A percentile compares a stretch with the other conserved stretches of the same genome.
phyloP scores from a whole-genome alignment of 2,329 filamentous ascomycete genomes.

The Aspergillus hortae region DNA sequence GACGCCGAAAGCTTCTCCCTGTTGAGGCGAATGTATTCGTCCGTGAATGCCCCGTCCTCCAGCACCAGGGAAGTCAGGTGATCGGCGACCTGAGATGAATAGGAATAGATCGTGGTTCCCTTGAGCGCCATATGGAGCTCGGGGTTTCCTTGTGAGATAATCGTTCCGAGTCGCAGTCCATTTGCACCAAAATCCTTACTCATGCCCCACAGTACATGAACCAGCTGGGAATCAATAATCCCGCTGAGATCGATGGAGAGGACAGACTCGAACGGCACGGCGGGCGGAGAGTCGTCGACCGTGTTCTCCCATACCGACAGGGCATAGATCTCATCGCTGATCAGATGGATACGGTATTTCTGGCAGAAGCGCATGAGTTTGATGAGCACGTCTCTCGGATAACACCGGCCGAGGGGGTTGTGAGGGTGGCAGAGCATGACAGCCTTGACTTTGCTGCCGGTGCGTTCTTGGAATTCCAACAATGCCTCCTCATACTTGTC shows the following conservation, averaged over 20 bases:
- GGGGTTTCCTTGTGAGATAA: slow-evolving; percentile 45
- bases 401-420: slow-evolving; percentile 52
- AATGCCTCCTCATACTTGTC: slow-evolving; percentile 45
- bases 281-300: slow-evolving; percentile 20
- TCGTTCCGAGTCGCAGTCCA: slow-evolving; percentile 50
- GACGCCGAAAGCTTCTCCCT: slow-evolving; percentile 36
- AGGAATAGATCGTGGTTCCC: slow-evolving; percentile 45
- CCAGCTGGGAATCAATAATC: slow-evolving; percentile 47
- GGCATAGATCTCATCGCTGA: slow-evolving; percentile 60
- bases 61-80: slow-evolving; percentile 39
- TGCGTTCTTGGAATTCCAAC: slow-evolving; percentile 29
- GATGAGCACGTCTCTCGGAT: slow-evolving; percentile 29
- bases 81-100: slow-evolving; percentile 44
- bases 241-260: slow-evolving; percentile 43
- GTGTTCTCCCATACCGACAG: slow-evolving; percentile 49
- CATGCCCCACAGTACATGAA: slow-evolving; percentile 52
- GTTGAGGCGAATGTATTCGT: slow-evolving; percentile 46
- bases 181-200: slow-evolving; percentile 56
- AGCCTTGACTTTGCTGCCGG: slow-evolving; percentile 43
- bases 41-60: slow-evolving; percentile 43
- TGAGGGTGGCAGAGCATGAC: slow-evolving; percentile 53
- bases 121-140: slow-evolving; percentile 38
- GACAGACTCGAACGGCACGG: slow-evolving; percentile 44
- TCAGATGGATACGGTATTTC: slow-evolving; percentile 50
- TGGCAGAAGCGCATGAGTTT: slow-evolving; percentile 46